Percentiles rank a stretch among this genome's conserved stretches.
These are phyloP conservation scores for Amphicarpaea edgeworthii DNA, from an alignment of 306 rosid genomes.

Conservation along the genomic window DNA sequence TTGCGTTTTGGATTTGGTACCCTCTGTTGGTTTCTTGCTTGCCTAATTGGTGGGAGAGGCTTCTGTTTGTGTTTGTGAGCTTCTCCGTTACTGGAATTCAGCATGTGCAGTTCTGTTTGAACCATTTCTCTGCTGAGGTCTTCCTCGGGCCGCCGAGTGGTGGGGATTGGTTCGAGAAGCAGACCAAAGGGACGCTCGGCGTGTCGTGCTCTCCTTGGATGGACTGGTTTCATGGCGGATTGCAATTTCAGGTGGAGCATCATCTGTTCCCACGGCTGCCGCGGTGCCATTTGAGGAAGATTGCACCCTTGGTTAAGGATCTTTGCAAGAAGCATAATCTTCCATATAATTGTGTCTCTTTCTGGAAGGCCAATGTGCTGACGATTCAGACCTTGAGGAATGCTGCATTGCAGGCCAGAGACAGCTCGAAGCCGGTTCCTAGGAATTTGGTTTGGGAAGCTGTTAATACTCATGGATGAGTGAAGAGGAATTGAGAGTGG, in stretches of 20 bases:
- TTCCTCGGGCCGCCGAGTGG: conserved; percentile 72
- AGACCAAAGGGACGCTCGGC: conserved; percentile 64
- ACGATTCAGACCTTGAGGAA: conserved; percentile 58
- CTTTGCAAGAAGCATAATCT: conserved; percentile 70
- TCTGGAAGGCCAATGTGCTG: conserved; percentile 67
- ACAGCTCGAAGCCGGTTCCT: conserved; percentile 57
- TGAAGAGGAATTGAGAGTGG: conserved; percentile 38
- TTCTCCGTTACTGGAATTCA: conserved; percentile 70
- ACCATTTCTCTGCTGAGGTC: conserved; percentile 74
- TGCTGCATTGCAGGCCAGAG: conserved; percentile 82
- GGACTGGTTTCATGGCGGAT: conserved; percentile 93
- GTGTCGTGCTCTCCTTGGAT: conserved; percentile 69
- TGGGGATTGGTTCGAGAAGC: conserved; percentile 74
- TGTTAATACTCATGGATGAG: conserved; percentile 72
- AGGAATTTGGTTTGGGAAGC: conserved; percentile 86
- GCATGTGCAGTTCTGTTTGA: conserved; percentile 79
- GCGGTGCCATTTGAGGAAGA: conserved; percentile 54
- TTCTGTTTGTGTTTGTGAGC: conserved; percentile 64
- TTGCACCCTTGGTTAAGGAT: conserved; percentile 71
- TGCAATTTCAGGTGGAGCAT: conserved; percentile 87
- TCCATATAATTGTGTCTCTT: conserved; percentile 69
- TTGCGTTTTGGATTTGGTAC: conserved; percentile 77
- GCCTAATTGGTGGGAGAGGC: conserved; percentile 66
- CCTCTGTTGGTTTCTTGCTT: conserved; percentile 67
- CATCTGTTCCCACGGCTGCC: conserved; percentile 78